phyloP scores from a whole-genome alignment of 257 asterid genomes.

The Forsythia suspensa region DNA sequence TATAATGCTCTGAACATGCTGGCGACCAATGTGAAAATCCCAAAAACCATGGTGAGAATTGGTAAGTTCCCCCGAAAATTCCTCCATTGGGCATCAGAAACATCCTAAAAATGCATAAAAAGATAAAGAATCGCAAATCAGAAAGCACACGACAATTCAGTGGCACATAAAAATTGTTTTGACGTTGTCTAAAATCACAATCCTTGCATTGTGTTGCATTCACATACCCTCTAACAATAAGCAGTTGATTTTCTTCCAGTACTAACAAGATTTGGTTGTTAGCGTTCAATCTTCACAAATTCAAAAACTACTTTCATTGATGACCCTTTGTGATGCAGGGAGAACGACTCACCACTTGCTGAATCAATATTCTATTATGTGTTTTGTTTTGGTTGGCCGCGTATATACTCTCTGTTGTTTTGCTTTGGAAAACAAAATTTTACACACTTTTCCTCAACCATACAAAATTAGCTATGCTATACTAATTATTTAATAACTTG shows the following conservation, averaged over 20 bases:
- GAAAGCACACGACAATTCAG: constrained; percentile 10
- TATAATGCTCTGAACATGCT: constrained; percentile 39
- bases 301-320: constrained; percentile 7
- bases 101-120: constrained; percentile 51
- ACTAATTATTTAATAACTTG: background rate
- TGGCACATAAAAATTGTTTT: background rate
- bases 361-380: no score
- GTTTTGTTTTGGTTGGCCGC: no score
- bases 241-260: constrained; percentile 4
- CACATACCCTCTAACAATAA: background rate
- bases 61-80: constrained; percentile 82
- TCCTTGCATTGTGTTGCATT: background rate
- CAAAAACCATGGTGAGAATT: constrained; percentile 66
- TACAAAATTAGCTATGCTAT: background rate
- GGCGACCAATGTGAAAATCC: constrained; percentile 70
- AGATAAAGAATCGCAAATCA: constrained; percentile 11
- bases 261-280: background rate
- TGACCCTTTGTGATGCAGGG: no score
- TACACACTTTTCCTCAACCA: background rate
- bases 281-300: background rate
- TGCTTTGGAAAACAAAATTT: no score
- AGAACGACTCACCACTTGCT: no score
- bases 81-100: constrained; percentile 95
- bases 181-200: background rate
- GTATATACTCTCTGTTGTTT: no score